Conservation (phyloP, 345 rosid species). For the Corymbia maculata region DNA sequence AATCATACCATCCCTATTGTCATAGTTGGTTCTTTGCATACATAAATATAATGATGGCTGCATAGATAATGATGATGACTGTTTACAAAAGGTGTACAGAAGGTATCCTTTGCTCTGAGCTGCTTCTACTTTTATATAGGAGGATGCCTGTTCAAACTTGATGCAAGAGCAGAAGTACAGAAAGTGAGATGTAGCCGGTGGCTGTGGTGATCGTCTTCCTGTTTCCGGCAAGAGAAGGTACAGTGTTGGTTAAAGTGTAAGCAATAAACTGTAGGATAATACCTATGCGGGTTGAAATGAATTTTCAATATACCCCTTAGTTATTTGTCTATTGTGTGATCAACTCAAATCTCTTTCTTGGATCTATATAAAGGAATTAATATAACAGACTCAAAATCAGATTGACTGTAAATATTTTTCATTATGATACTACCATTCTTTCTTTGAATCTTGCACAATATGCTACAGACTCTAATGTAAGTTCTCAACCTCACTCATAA, state of each 20-base stretch:
- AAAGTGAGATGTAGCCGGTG: background rate
- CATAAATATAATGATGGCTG: background rate
- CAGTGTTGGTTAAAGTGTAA: background rate
- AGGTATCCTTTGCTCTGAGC: background rate
- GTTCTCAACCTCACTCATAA: background rate
- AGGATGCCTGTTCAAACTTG: background rate
- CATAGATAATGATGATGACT: background rate
- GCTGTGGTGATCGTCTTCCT: background rate
- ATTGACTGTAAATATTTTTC: background rate
- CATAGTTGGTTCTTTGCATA: background rate
- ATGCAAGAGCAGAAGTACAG: background rate
- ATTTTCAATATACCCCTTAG: background rate
- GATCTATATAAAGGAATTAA: background rate
- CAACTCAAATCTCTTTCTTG: background rate
- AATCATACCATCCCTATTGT: background rate
- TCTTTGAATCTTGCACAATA: background rate
- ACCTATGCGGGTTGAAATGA: background rate
- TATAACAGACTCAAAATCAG: background rate
- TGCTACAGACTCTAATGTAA: background rate
- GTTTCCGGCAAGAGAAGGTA: background rate
- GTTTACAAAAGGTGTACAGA: background rate
- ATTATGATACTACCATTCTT: background rate
- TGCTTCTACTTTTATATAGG: background rate
- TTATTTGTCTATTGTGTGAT: background rate
- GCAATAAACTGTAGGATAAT: background rate